A percentile compares a stretch with the other conserved stretches of the same genome.
These are phyloP conservation scores for Beauveria brongniartii DNA, from an alignment of 2,329 filamentous ascomycete species.

Conservation along the genomic window DNA sequence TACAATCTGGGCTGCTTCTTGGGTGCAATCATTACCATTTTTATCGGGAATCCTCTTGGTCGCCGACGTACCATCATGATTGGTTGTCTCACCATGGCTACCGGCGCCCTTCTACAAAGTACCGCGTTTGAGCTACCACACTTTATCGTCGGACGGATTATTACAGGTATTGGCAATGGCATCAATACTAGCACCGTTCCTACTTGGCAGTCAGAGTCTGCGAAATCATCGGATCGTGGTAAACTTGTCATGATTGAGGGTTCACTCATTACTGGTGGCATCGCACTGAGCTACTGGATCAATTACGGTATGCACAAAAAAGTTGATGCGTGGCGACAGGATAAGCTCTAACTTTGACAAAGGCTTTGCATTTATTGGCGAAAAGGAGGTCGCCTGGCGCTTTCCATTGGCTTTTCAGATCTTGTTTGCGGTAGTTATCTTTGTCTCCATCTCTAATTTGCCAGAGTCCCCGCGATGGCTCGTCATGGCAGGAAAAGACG, in stretches of 20 bases:
- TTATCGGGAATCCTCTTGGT: slow-evolving; percentile 50
- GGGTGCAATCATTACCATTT: slow-evolving; percentile 49
- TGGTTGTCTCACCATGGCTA: slow-evolving; percentile 38
- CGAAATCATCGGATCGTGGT: slow-evolving; percentile 38
- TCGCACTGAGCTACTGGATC: slow-evolving; percentile 43
- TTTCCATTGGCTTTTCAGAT: slow-evolving; percentile 23
- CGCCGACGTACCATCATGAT: slow-evolving; percentile 43
- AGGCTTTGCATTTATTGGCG: slow-evolving; percentile 11
- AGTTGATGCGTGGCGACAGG: background rate
- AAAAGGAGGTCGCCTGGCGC: slow-evolving; percentile 21
- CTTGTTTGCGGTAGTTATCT: slow-evolving; percentile 13
- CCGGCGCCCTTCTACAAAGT: slow-evolving; percentile 44
- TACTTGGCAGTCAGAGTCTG: slow-evolving; percentile 44
- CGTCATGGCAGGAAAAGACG: slow-evolving; percentile 20
- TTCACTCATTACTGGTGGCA: slow-evolving; percentile 38
- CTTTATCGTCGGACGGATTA: slow-evolving; percentile 38
- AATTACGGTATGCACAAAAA: slow-evolving; percentile 30
- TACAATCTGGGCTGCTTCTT: slow-evolving; percentile 45
- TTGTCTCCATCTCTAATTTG: slow-evolving; percentile 14
- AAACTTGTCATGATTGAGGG: slow-evolving; percentile 44
- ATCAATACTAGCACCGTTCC: slow-evolving; percentile 39
- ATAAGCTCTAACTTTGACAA: background rate
- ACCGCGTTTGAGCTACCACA: slow-evolving; percentile 38
- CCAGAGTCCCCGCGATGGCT: slow-evolving; percentile 27
- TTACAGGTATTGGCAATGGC: slow-evolving; percentile 43